Base-by-base conservation (phyloP, 2,329 filamentous ascomycete species). In the Sporothrix pseudoabietina region DNA sequence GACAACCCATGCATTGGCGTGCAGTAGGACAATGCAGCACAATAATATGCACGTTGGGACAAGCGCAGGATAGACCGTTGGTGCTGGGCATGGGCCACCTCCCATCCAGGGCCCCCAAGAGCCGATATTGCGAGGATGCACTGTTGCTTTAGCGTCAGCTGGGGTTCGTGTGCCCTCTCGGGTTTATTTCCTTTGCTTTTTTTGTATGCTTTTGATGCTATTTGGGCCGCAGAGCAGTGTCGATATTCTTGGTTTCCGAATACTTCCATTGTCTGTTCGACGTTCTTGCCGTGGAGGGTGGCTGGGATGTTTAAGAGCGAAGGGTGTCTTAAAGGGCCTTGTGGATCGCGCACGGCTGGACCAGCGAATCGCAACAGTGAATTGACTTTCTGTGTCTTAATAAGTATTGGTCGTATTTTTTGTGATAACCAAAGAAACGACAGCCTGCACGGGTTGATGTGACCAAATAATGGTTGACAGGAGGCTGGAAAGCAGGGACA, bases 1-100 rank as follows among this genome's bases (percentile, higher is more conserved):
- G 39, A 59, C 54, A 71, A 59, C 52, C 59, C 54, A 59, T 71
- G 69, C 69, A 59, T 59, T 70, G 68, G 54, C 22, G 54, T 71
- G 69, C 39, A 71, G 54, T 14, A 49, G 41, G 41, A 22, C 68
- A 32, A 54, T 47, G 69, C 69, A 71, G 32, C 30, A 59, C 8
- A 44, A 30, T 57, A 44, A 30, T 57, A 71, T 71, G 69, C 69
- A 47, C 14, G 35, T 26, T 39, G 22, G 35, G 26, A 35, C 68
- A 59, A 47, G 68, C 52, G 68, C 52, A 70, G 47, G 65, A 22
- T 47, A 14, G 16, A 26, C 44, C 63, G 47, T 47, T 52, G 44
- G 26, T 32, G 44, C 41, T 5, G 35, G 35, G 5, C 35, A 41
- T 55, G 44, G 47, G 16, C 16, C 12, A 30, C 52, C 49, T 52